Conservation (phyloP, 108 stramenopile genomes). For the Bacterosira constricta region DNA sequence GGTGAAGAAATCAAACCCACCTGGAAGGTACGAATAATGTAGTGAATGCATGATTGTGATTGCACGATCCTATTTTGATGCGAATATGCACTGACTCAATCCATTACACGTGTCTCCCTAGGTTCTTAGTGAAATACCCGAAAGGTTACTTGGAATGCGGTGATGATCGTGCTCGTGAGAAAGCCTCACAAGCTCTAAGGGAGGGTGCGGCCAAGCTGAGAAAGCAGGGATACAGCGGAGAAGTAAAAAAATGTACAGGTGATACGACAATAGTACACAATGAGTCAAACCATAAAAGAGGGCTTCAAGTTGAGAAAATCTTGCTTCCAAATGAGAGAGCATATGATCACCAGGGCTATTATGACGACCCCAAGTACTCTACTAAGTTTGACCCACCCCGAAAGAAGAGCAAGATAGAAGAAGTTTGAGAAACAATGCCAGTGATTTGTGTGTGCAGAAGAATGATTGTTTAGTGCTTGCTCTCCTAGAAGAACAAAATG, state of each 20-base stretch:
- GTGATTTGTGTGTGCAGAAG: too few species aligned
- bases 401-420: conserved; percentile 20
- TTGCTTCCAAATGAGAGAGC: conserved; percentile 22
- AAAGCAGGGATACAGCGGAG: conserved; percentile 11
- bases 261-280: not conserved
- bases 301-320: conserved; percentile 3
- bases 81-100: too few species aligned
- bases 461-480: too few species aligned
- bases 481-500: too few species aligned
- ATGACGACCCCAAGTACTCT: conserved; percentile 9
- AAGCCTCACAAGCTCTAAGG: conserved; percentile 46
- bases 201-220: conserved; percentile 50
- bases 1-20: conserved; percentile 33
- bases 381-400: conserved; percentile 34
- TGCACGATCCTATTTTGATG: too few species aligned
- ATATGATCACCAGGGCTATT: not conserved
- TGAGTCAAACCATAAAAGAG: not conserved
- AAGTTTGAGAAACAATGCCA: too few species aligned
- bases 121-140: conserved; percentile 39
- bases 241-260: not conserved
- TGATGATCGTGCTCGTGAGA: conserved; percentile 39
- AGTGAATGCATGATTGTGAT: too few species aligned
- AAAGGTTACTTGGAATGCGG: conserved; percentile 32
- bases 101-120: too few species aligned
- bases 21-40: conserved; percentile 17